Evolutionary conservation across 2,329 filamentous ascomycete species (phyloP).

Genomic region (Xylogone sp.): DNA sequence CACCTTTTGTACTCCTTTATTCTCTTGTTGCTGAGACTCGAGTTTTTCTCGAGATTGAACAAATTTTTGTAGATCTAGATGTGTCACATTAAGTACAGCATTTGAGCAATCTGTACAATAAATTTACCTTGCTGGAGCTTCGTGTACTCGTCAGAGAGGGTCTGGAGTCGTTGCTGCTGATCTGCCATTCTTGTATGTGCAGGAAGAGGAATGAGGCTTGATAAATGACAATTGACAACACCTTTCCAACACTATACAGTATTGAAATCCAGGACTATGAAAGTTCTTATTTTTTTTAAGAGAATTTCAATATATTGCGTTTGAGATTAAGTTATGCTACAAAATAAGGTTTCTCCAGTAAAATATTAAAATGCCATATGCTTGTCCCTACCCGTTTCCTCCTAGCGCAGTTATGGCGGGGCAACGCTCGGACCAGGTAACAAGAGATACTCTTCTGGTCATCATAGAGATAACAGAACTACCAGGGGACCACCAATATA

Average conservation of each 20-base stretch:
- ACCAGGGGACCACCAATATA: background rate
- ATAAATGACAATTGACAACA: no score
- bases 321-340: background rate
- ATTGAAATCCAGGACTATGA: no score
- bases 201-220: no score
- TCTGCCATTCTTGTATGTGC: conserved; percentile 60
- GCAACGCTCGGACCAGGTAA: background rate
- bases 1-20: conserved; percentile 80
- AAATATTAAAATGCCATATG: background rate
- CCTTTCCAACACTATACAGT: no score
- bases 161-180: conserved; percentile 72
- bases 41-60: conserved; percentile 84
- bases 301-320: background rate
- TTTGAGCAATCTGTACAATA: background rate
- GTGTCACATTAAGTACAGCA: background rate
- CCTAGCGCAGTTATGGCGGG: background rate
- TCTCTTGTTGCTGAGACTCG: conserved; percentile 92
- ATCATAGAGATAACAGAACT: background rate
- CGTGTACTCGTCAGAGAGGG: conserved; percentile 82
- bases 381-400: background rate
- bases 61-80: conserved; percentile 70
- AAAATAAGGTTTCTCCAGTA: no score
- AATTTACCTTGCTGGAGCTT: conserved; percentile 73
- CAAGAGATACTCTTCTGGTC: background rate
- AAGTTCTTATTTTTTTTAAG: no score